phyloP scores from a whole-genome alignment of 495 filamentous ascomycete genomes.

The Clavariopsis aquatica region DNA sequence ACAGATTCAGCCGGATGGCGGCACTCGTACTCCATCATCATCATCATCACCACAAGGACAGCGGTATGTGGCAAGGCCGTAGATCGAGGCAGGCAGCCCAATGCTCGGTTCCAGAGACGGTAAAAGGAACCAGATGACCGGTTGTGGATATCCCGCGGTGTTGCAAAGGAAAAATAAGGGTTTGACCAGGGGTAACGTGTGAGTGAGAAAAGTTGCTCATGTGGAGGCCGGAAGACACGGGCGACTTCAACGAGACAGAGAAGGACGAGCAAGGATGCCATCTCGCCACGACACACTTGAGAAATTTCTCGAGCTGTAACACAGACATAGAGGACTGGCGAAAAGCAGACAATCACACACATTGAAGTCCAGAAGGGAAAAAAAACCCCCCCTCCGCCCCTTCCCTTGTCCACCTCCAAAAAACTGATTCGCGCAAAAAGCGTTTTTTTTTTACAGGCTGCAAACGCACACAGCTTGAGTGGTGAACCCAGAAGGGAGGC shows the following conservation, averaged over 20 bases:
- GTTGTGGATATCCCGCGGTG: slow-evolving; percentile 18
- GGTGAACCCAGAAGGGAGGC: not conserved
- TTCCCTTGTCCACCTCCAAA: too few species aligned
- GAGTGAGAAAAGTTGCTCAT: slow-evolving; percentile 13
- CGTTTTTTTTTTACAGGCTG: not conserved
- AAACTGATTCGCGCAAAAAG: not conserved
- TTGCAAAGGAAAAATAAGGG: slow-evolving; percentile 17
- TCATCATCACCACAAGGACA: not conserved
- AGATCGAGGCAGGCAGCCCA: slow-evolving; percentile 3
- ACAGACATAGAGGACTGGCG: slow-evolving; percentile 7
- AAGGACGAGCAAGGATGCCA: slow-evolving; percentile 20
- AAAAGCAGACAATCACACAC: too few species aligned
- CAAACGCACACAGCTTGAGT: not conserved
- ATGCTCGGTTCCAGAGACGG: slow-evolving; percentile 15
- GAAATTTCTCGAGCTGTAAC: slow-evolving; percentile 23
- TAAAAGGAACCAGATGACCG: slow-evolving; percentile 18
- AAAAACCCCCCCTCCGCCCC: too few species aligned
- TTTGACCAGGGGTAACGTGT: slow-evolving; percentile 27
- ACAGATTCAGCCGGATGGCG: slow-evolving; percentile 27
- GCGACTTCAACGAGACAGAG: slow-evolving; percentile 23
- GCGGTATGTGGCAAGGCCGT: not conserved
- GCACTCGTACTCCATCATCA: slow-evolving; percentile 17
- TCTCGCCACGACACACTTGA: not conserved
- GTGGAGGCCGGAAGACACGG: slow-evolving; percentile 33
- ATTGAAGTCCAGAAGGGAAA: too few species aligned